Base-by-base conservation (phyloP, 2,329 filamentous ascomycete species). In the Fusarium bulbicola region DNA sequence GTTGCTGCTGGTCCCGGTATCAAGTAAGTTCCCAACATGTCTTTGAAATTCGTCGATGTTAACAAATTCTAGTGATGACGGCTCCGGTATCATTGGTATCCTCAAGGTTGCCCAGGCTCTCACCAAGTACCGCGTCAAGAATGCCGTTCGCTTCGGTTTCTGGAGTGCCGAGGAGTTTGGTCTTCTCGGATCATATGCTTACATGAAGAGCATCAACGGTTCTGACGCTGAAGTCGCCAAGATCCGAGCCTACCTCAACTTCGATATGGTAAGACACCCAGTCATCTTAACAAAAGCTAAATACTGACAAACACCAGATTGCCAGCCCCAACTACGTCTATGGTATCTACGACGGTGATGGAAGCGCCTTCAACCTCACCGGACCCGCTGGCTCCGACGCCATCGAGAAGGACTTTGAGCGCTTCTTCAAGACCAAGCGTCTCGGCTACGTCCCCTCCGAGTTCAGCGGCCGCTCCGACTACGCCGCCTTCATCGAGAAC, bases 401-500 rank as follows among this genome's bases (percentile, higher is more conserved):
- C 68, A 85, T 91, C 34, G 88, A 89, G 78, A 80, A 84, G 60
- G 83, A 90, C 67, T 92, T 91, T 78, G 84, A 88, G 74, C 80
- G 87, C 32, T 92, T 86, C 81, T 92, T 77, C 77, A 76, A 79
- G 59, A 79, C 78, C 47, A 82, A 86, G 57, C 86, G 83, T 21
- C 78, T 84, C 46, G 85, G 85, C 72, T 89, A 86, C 68, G 88
- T 88, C 1, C 87, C 88, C 34, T 90, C 90, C 30, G 86, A 88
- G 50, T 93, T 93, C 77, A 87, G 88, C 78, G 90, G 90, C 11
- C 87, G 90, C 59, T 90, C 87, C 49, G 92, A 93, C 79, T 93
- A 93, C 76, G 90, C 87, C 43, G 89, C 87, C 6, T 93, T 93
- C 82, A 88, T 92, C 70, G 86, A 88, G 76, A 88, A 87, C 72